Evolutionary conservation across 208 protist genomes (phyloP).

Genomic region (Strigomonas galati): DNA sequence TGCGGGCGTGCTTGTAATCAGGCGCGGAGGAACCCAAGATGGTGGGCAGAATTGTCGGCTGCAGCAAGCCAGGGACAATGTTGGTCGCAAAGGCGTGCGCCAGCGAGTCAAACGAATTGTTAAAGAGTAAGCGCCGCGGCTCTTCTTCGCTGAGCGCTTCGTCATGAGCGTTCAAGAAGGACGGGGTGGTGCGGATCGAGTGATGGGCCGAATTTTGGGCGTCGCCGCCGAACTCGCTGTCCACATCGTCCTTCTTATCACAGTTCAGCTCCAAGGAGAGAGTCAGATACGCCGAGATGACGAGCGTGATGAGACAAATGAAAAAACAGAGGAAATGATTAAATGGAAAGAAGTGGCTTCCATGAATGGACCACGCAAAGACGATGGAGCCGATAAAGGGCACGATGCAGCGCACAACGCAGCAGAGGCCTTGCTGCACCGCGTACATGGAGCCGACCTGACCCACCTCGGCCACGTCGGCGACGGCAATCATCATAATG

Average conservation of each 20-base stretch:
- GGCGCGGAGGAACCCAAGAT: slow-evolving; percentile 1
- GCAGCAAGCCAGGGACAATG: slow-evolving; percentile 26
- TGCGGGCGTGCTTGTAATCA: neutral
- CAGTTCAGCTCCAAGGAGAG: slow-evolving; percentile 13
- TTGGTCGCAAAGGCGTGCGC: slow-evolving; percentile 46
- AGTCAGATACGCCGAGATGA: slow-evolving; percentile 17
- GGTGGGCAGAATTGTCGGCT: slow-evolving; percentile 29
- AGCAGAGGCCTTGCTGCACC: slow-evolving; percentile 45
- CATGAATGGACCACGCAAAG: slow-evolving; percentile 54
- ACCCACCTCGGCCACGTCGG: slow-evolving; percentile 35
- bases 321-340: slow-evolving; percentile 60
- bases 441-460: slow-evolving; percentile 48
- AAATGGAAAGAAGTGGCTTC: slow-evolving; percentile 35
- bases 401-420: slow-evolving; percentile 44
- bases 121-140: slow-evolving; percentile 22
- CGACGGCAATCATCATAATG: slow-evolving; percentile 20
- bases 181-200: slow-evolving; percentile 15
- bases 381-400: slow-evolving; percentile 39
- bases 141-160: neutral
- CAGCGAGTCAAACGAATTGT: slow-evolving; percentile 43
- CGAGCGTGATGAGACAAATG: slow-evolving; percentile 19
- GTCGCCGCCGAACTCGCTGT: slow-evolving; percentile 4
- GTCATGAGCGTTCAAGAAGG: neutral
- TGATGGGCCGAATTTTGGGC: slow-evolving; percentile 11
- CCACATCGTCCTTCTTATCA: slow-evolving; percentile 10